A percentile compares a stretch with the other conserved stretches of the same genome.
Evolutionary conservation across 2,329 filamentous ascomycete species (phyloP).

Genomic region (Diaporthe vaccinii): DNA sequence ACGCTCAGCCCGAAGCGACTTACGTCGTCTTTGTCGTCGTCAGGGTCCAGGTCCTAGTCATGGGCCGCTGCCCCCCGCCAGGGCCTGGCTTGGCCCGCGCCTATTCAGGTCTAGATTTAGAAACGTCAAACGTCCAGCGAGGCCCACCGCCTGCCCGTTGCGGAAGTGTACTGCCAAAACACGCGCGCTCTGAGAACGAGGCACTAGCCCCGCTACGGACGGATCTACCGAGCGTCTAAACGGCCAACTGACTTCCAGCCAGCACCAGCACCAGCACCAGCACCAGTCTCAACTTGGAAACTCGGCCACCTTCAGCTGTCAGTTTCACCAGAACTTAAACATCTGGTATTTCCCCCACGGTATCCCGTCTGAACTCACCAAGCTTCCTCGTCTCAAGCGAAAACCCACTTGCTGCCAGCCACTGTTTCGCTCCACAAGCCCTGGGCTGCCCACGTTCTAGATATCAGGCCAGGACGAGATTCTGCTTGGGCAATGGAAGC

Average conservation of each 20-base stretch:
- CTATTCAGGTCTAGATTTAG: constrained; percentile 35
- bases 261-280: constrained; percentile 7
- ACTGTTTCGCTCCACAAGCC: constrained; percentile 12
- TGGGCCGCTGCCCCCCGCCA: not conserved
- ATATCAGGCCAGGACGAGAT: not conserved
- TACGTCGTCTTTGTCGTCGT: constrained; percentile 32
- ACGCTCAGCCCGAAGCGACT: not conserved
- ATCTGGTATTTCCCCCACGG: constrained; percentile 2
- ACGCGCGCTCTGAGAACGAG: constrained; percentile 12
- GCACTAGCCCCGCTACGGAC: constrained; percentile 20
- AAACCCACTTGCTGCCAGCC: constrained; percentile 7
- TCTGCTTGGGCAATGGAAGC: constrained; percentile 54
- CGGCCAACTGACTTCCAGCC: not conserved
- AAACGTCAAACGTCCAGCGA: constrained; percentile 13
- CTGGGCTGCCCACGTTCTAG: constrained; percentile 6
- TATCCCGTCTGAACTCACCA: constrained; percentile 18
- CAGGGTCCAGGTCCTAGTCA: constrained; percentile 23
- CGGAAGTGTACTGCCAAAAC: not conserved
- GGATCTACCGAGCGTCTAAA: constrained; percentile 22
- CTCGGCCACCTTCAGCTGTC: not conserved
- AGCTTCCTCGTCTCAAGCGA: constrained; percentile 24
- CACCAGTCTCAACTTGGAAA: constrained; percentile 7
- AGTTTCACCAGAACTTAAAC: constrained; percentile 31
- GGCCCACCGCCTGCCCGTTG: constrained; percentile 23
- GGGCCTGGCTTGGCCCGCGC: not conserved